A percentile compares a stretch with the other conserved stretches of the same genome.
phyloP scores from a whole-genome alignment of 1,284 basidiomycete species.

The Cutaneotrichosporon cavernicola region DNA sequence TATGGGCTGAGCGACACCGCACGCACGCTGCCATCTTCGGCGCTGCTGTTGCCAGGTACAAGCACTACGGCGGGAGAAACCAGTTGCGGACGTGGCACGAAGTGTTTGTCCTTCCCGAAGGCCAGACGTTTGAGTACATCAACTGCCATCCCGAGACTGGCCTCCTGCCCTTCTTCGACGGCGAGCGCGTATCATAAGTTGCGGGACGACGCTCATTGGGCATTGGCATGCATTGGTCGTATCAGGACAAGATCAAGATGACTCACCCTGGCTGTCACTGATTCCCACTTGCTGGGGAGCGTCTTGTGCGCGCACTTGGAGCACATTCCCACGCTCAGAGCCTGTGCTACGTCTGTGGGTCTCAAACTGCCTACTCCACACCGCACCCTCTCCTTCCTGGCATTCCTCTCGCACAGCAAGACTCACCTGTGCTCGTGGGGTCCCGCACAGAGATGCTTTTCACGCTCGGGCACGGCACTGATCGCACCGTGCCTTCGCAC shows the following conservation, averaged over 20 bases:
- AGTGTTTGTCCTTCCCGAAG: slow-evolving; percentile 16
- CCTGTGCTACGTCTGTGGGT: neutral
- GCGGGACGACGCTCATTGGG: neutral
- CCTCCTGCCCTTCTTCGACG: slow-evolving; percentile 13
- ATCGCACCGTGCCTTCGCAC: neutral
- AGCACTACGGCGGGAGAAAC: slow-evolving; percentile 15
- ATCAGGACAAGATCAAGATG: neutral
- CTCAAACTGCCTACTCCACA: neutral
- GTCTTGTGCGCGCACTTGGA: neutral
- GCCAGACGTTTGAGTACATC: slow-evolving; percentile 18
- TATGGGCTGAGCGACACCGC: slow-evolving; percentile 16
- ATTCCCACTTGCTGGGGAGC: neutral
- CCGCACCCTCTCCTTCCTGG: neutral
- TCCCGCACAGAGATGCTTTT: neutral
- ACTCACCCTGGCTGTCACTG: neutral
- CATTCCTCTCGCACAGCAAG: neutral
- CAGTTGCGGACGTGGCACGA: slow-evolving; percentile 26
- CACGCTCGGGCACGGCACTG: neutral
- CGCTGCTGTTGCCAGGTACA: slow-evolving; percentile 18
- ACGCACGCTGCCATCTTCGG: slow-evolving; percentile 21
- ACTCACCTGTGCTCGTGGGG: neutral
- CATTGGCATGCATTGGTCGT: slow-evolving; percentile 1
- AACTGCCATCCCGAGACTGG: slow-evolving; percentile 19
- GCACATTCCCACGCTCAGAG: neutral
- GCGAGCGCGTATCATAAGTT: neutral